Evolutionary conservation across 1,139 yeast genomes (phyloP).

Genomic region (Blastobotrys niveus): DNA sequence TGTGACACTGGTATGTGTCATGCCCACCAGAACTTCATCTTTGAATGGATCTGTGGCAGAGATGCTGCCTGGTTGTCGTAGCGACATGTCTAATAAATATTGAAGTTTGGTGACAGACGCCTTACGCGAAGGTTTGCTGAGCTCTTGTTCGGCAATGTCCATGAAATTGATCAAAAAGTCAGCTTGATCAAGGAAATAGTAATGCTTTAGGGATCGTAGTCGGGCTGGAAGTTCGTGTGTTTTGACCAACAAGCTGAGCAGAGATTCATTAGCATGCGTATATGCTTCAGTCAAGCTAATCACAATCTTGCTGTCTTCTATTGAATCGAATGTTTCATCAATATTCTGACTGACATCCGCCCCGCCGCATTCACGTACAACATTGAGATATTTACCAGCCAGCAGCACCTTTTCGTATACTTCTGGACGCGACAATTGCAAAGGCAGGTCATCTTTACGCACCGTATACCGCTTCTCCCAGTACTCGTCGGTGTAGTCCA

Average conservation of each 20-base stretch:
- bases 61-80: slow-evolving; percentile 39
- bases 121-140: slow-evolving; percentile 36
- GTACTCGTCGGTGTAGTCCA: slow-evolving; percentile 54
- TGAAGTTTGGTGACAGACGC: slow-evolving; percentile 41
- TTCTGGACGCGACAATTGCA: slow-evolving; percentile 52
- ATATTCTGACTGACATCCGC: slow-evolving; percentile 26
- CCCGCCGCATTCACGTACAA: slow-evolving; percentile 56
- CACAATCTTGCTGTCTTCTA: slow-evolving; percentile 54
- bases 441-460: slow-evolving; percentile 68
- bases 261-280: slow-evolving; percentile 57
- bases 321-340: slow-evolving; percentile 34
- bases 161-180: slow-evolving; percentile 47
- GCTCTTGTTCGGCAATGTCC: slow-evolving; percentile 38
- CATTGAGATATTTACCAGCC: slow-evolving; percentile 82
- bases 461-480: slow-evolving; percentile 84
- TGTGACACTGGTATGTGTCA: slow-evolving; percentile 37
- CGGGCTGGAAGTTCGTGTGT: slow-evolving; percentile 51
- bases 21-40: slow-evolving; percentile 34
- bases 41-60: slow-evolving; percentile 37
- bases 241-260: slow-evolving; percentile 53
- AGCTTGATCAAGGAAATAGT: slow-evolving; percentile 53
- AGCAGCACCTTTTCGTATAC: slow-evolving; percentile 60
- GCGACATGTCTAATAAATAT: slow-evolving; percentile 36
- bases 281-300: slow-evolving; percentile 60
- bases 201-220: slow-evolving; percentile 41